phyloP scores from a whole-genome alignment of 2,329 filamentous ascomycete species.

The Calycina marina region DNA sequence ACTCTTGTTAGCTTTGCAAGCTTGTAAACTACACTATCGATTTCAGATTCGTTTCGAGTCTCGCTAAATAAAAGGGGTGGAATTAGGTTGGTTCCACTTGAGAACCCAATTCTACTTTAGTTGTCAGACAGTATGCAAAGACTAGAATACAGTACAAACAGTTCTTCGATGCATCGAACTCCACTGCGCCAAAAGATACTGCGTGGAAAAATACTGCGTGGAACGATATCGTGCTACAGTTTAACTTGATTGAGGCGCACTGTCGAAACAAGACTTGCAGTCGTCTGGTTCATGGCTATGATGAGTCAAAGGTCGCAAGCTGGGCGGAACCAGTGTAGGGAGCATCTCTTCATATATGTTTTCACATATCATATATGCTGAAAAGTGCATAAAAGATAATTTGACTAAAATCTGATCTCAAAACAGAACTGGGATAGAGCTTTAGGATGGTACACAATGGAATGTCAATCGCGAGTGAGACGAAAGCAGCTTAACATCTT shows the following conservation, averaged over 20 bases:
- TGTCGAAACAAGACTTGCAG: constrained; percentile 14
- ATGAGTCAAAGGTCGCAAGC: constrained; percentile 21
- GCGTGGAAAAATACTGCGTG: constrained; percentile 16
- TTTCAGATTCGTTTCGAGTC: no score
- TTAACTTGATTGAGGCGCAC: constrained; percentile 14
- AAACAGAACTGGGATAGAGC: constrained; percentile 27
- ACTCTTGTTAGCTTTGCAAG: no score
- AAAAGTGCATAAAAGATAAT: no score
- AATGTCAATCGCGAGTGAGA: background rate
- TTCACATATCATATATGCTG: no score
- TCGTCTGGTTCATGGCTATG: constrained; percentile 24
- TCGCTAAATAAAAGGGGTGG: no score
- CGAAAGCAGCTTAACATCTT: background rate
- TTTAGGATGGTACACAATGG: constrained; percentile 26
- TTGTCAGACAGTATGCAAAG: no score
- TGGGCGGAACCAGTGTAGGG: constrained; percentile 25
- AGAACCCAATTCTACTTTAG: no score
- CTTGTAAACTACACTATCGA: no score
- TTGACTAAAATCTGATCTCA: no score
- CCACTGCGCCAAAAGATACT: constrained; percentile 19
- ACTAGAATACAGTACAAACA: background rate
- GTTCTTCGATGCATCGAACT: constrained; percentile 15
- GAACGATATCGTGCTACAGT: constrained; percentile 19
- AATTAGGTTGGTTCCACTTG: no score
- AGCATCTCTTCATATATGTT: constrained; percentile 23